Evolutionary conservation across 345 rosid species (phyloP), one percentile per base, ranked within the genome.

Genomic region (Hibiscus mutabilis): DNA sequence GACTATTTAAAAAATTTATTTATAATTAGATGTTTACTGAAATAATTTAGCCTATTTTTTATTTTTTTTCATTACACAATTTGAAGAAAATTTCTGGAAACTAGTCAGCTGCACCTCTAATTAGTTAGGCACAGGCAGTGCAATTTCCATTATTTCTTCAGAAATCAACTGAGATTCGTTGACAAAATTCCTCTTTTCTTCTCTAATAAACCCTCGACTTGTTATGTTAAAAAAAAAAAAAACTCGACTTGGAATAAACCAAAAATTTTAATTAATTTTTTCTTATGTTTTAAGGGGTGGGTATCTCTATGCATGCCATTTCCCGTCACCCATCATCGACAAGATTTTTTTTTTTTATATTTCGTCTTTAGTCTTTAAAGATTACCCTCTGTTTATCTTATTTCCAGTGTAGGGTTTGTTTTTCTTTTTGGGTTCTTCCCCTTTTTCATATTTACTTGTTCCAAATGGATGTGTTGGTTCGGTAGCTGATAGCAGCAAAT

Each of bases 401-500:
- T 6, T 22, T 44, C 3, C 13, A 22, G 55, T 46, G 55, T 6
- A 46, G 55, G 69, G 35, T 53, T 53, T 57, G 14, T 24, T 24
- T 27, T 67, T 47, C 24, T 49, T 8, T 66, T 47, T 9, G 21
- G 18, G 24, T 47, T 4, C 1, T 16, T 4, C 35, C 70, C 37
- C 19, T 46, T 46, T 46, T 37, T 25, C 29, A 44, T 44, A 16
- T 42, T 46, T 65, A 52, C 35, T 22, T 24, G 24, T 18, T 24
- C 11, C 57, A 49, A 9, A 80, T 76, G 83, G 73, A 61, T 53
- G 63, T 52, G 53, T 76, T 52, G 75, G 42, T 53, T 29, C 37
- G 47, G 61, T 76, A 76, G 76, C 69, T 13, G 19, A 60, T 73
- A 76, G 74, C 59, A 46, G 27, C 44, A 59, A 80, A 73, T 2